These are phyloP conservation scores for Nakazawaea wyomingensis DNA, from an alignment of 805 yeast genomes.

Conservation along the genomic window DNA sequence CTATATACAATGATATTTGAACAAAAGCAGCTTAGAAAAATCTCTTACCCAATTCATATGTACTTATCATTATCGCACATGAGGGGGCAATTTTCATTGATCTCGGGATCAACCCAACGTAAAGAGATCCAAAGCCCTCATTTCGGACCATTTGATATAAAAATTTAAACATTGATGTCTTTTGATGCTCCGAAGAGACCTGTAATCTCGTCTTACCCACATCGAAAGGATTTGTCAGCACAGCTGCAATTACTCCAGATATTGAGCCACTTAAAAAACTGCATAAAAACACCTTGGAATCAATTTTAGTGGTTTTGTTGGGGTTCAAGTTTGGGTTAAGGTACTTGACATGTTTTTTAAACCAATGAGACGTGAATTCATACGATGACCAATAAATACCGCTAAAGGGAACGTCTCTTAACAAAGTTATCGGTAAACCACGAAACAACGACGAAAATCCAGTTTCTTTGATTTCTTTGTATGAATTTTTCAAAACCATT, in stretches of 20 bases:
- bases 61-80: slow-evolving; percentile 97
- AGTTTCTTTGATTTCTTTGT: slow-evolving; percentile 38
- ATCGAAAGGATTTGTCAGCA: slow-evolving; percentile 90
- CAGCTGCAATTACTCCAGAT: slow-evolving; percentile 81
- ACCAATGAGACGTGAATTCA: slow-evolving; percentile 40
- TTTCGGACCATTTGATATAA: slow-evolving; percentile 54
- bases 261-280: slow-evolving; percentile 79
- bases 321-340: not conserved
- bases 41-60: slow-evolving; percentile 84
- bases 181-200: slow-evolving; percentile 39
- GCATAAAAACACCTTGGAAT: slow-evolving; percentile 40
- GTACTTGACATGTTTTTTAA: slow-evolving; percentile 22
- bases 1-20: not conserved
- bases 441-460: slow-evolving; percentile 72
- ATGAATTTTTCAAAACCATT: slow-evolving; percentile 32
- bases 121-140: slow-evolving; percentile 84
- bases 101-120: slow-evolving; percentile 82
- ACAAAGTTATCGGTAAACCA: slow-evolving; percentile 81
- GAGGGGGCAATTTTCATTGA: slow-evolving; percentile 91
- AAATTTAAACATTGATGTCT: slow-evolving; percentile 62
- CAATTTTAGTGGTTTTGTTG: slow-evolving; percentile 14
- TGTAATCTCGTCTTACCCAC: slow-evolving; percentile 95
- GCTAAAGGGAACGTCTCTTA: slow-evolving; percentile 97
- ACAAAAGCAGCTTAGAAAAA: slow-evolving; percentile 36
- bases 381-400: slow-evolving; percentile 93